Evolutionary conservation across 192 early-diverging fungal genomes (phyloP).

Genomic region (Entomortierella beljakovae): DNA sequence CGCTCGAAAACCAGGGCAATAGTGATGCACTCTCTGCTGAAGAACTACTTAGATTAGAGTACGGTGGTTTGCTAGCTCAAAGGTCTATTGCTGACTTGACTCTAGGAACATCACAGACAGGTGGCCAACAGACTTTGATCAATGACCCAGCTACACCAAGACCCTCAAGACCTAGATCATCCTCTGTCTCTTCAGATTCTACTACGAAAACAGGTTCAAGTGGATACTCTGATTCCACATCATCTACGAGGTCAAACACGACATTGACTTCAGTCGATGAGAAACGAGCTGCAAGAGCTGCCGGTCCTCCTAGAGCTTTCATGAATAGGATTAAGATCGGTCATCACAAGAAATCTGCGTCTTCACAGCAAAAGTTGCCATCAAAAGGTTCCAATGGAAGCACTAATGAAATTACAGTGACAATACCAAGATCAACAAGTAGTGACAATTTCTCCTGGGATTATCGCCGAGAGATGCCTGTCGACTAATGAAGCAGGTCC

Average conservation of each 20-base stretch:
- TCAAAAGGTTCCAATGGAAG: not conserved
- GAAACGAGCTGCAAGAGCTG: not conserved
- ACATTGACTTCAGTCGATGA: conserved; percentile 19
- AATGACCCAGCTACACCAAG: not conserved
- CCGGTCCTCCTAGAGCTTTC: conserved; percentile 12
- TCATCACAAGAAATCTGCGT: not conserved
- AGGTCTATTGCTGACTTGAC: not conserved
- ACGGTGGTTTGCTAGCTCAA: conserved; percentile 21
- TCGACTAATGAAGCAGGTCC: too few relatives aligned
- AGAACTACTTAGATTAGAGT: conserved; percentile 30
- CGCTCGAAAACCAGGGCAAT: not conserved
- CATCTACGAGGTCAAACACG: conserved; percentile 5
- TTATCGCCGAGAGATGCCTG: conserved; percentile 14
- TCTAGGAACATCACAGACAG: too few relatives aligned
- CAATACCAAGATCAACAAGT: not conserved
- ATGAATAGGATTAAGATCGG: conserved; percentile 18
- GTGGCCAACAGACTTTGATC: not conserved
- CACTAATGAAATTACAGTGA: too few relatives aligned
- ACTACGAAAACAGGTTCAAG: conserved; percentile 17
- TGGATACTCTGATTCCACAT: conserved; percentile 13
- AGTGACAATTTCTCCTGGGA: conserved; percentile 13
- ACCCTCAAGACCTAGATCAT: conserved; percentile 5
- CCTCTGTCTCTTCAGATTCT: conserved; percentile 22
- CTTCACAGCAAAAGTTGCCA: not conserved
- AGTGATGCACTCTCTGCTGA: conserved; percentile 15